Evolutionary conservation across 2,329 filamentous ascomycete genomes (phyloP).

Genomic region (Cercospora zeae-maydis): DNA sequence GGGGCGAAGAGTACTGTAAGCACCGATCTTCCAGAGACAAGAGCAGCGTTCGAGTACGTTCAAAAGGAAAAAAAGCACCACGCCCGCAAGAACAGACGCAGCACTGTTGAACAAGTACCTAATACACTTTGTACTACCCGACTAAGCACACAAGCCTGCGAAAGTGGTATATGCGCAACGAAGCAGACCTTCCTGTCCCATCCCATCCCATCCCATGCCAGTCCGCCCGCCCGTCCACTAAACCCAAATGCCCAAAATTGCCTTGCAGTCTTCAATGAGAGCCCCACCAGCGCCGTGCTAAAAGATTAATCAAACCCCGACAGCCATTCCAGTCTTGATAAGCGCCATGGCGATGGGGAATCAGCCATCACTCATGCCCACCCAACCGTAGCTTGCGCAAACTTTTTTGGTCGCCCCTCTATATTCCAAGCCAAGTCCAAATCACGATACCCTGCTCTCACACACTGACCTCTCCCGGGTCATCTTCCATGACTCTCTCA

Average conservation of each 20-base stretch:
- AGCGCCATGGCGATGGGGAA: background rate
- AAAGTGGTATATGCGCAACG: constrained; percentile 15
- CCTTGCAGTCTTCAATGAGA: background rate
- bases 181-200: background rate
- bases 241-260: constrained; percentile 45
- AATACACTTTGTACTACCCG: background rate
- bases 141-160: background rate
- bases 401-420: background rate
- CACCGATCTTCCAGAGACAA: too few relatives aligned
- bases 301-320: background rate
- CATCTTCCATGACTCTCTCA: constrained; percentile 21
- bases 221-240: background rate
- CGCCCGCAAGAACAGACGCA: background rate
- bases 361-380: background rate
- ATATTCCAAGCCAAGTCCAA: background rate
- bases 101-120: background rate
- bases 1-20: too few relatives aligned
- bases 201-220: background rate
- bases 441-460: constrained; percentile 1
- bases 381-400: background rate
- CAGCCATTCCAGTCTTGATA: background rate
- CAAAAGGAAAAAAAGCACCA: background rate
- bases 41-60: background rate
- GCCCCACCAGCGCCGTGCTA: constrained; percentile 21
- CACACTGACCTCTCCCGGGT: constrained; percentile 24